Evolutionary conservation across 1,284 basidiomycete genomes (phyloP), one percentile per base, ranked within the genome.

Genomic region (Cryptococcus floricola): DNA sequence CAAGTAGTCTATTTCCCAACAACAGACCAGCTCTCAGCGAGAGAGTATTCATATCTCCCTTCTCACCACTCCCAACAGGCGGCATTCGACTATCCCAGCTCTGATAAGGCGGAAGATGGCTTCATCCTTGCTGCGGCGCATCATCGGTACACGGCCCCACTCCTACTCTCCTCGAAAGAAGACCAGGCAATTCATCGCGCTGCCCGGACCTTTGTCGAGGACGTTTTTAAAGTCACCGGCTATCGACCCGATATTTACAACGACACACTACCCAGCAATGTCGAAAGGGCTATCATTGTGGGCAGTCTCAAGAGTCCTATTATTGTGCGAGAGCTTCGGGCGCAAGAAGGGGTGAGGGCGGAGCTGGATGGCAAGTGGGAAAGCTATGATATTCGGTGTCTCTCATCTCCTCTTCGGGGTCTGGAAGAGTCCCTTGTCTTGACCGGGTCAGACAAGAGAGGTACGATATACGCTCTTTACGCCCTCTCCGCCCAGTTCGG

Each of bases 401-500:
- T 86, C 4, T 67, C 77, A 39, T 80, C 84, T 59, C 84, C 85
- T 8, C 73, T 86, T 5, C 81, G 82, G 42, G 85, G 84, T 5
- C 75, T 87, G 42, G 73, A 78, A 31, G 82, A 79, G 54, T 85
- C 84, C 23, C 84, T 86, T 70, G 82, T 87, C 34, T 81, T 88
- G 47, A 80, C 84, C 58, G 86, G 85, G 5, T 78, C 83, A 0
- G 85, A 87, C 73, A n/a, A n/a, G 45, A 69, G 68, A 46, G 74
- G 75, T 8, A 83, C 85, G 0, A 85, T 87, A 27, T 88, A 79
- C 63, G 85, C 81, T 3, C 63, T 87, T 37, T 88, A 88, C 66
- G 85, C 86, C 62, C 82, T 85, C 53, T 85, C 84, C 10, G 86
- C 87, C 68, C 86, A 88, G 63, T 83, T 86, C 67, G 86, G 86